Base-by-base conservation (phyloP, 2,329 filamentous ascomycete genomes). In the Dothistroma pini region DNA sequence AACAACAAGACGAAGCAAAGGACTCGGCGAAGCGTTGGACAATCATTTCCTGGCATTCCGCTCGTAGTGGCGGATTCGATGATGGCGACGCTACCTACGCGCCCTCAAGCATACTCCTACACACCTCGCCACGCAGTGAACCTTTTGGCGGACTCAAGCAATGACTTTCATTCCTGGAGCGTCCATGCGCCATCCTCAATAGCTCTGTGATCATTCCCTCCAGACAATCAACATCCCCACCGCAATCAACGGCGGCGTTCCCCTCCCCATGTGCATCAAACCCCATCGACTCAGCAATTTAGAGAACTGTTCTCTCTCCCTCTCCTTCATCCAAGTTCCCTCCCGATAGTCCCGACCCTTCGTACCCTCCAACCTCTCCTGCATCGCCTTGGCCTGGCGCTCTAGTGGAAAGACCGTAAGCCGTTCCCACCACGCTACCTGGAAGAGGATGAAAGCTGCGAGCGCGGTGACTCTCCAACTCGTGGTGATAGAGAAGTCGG, bases 341-440 rank as follows among this genome's bases (percentile, higher is more conserved):
- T 49, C 12, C n/a, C 16, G 12, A 29, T 4, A 14, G 2, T 25
- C n/a, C 38, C 3, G 2, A 8, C 38, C 16, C 21, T 51, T 51
- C 14, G 22, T 9, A 4, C 19, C 29, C 48, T 51, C 29, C 29
- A 29, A 31, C 48, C 48, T 51, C 48, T 51, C 22, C 34, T 50
- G 49, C 14, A 34, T 57, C 8, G 56, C 56, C 19, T 22, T 22
- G 19, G 47, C 47, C 10, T 25, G 29, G 3, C 32, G 16, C 16
- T 57, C 56, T 4, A 57, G 44, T 22, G 56, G 56, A 29, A 57
- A 57, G 29, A 57, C 38, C 22, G 47, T 49, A 38, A 52, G n/a
- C 47, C 47, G n/a, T 29, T 57, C 56, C 56, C 56, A 57, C 56
- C 56, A 57, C 6, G 56, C 56, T 4, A 57, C 48, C 47, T 57